A percentile compares a stretch with the other conserved stretches of the same genome.
These are phyloP conservation scores for Quercus engelmannii DNA, from an alignment of 306 rosid genomes.

Conservation along the genomic window DNA sequence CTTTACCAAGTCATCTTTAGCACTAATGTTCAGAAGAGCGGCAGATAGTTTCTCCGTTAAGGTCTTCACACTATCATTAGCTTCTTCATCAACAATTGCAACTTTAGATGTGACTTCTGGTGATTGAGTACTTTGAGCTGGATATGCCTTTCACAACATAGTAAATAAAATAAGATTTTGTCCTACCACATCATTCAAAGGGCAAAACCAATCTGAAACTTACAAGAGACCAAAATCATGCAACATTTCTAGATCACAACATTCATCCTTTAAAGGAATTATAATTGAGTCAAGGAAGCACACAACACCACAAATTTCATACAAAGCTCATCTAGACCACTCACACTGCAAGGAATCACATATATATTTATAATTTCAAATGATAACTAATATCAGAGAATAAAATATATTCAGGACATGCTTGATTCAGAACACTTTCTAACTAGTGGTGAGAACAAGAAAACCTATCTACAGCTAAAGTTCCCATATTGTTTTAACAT, in stretches of 20 bases:
- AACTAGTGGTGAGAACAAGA: background rate
- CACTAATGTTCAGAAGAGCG: constrained; percentile 58
- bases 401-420: background rate
- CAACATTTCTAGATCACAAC: background rate
- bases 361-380: background rate
- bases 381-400: background rate
- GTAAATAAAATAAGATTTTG: constrained; percentile 11
- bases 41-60: constrained; percentile 53
- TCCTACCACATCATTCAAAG: constrained; percentile 10
- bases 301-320: background rate
- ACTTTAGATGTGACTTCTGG: constrained; percentile 67
- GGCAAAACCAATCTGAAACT: constrained; percentile 8
- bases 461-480: background rate
- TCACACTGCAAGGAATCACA: background rate
- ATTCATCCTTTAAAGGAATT: background rate
- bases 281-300: background rate
- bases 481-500: no score
- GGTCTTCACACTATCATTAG: constrained; percentile 41
- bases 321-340: no score
- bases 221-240: background rate
- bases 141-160: constrained; percentile 48
- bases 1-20: constrained; percentile 69
- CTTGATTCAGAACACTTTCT: background rate
- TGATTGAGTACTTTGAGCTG: constrained; percentile 44
- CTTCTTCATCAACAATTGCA: constrained; percentile 39